phyloP scores from a whole-genome alignment of 805 yeast species.

The Schizosaccharomyces japonicus region DNA sequence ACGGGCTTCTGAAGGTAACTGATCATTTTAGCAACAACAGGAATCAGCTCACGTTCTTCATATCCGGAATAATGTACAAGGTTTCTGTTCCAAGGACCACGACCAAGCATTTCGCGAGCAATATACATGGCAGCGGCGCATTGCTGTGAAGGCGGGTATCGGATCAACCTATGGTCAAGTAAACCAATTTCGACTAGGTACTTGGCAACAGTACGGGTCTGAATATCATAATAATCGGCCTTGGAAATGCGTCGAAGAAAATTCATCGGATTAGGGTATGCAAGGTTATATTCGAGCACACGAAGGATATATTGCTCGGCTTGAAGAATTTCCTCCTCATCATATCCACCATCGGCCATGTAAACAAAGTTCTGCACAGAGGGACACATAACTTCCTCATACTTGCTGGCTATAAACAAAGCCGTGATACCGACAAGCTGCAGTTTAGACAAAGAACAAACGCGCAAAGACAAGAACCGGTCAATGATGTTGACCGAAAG shows the following conservation, averaged over 20 bases:
- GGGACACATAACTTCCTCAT: constrained; percentile 89
- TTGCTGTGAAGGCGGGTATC: constrained; percentile 77
- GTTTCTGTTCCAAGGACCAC: constrained; percentile 37
- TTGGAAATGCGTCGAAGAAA: constrained; percentile 78
- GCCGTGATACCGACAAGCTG: constrained; percentile 93
- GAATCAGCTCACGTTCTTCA: constrained; percentile 43
- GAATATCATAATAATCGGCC: constrained; percentile 89
- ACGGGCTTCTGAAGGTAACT: constrained; percentile 50
- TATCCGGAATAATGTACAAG: constrained; percentile 76
- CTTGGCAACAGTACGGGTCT: constrained; percentile 80
- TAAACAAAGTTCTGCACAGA: constrained; percentile 74
- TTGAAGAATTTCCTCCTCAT: constrained; percentile 53
- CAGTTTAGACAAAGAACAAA: constrained; percentile 56
- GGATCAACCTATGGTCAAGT: constrained; percentile 71
- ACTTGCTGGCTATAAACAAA: constrained; percentile 79
- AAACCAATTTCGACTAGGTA: constrained; percentile 73
- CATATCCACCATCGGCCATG: constrained; percentile 75
- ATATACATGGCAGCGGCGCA: constrained; percentile 90
- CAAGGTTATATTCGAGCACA: constrained; percentile 75
- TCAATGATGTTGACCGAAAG: constrained; percentile 76
- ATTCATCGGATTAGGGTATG: constrained; percentile 97
- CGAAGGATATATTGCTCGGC: constrained; percentile 88
- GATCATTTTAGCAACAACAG: constrained; percentile 49
- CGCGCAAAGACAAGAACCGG: constrained; percentile 56
- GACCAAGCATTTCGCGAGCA: constrained; percentile 48